Evolutionary conservation across 495 filamentous ascomycete species (phyloP).

Genomic region (Aspergillus ostianus): DNA sequence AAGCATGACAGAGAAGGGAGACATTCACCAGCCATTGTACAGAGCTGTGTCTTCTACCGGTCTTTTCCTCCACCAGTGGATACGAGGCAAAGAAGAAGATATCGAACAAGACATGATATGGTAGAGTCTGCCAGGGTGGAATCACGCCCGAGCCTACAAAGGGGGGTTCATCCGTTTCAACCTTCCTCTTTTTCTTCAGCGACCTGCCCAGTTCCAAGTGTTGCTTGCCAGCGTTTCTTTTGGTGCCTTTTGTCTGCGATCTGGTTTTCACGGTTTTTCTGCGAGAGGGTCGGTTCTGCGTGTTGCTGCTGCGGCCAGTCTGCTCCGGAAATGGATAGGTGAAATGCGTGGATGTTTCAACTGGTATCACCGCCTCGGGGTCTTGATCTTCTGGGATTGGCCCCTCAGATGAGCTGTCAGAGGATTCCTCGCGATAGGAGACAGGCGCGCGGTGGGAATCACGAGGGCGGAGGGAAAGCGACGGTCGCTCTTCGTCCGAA

Average conservation of each 20-base stretch:
- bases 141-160: conserved; percentile 44
- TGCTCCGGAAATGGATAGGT: conserved; percentile 13
- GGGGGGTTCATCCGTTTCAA: conserved; percentile 16
- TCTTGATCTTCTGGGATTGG: conserved; percentile 8
- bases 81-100: conserved; percentile 66
- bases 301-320: conserved; percentile 14
- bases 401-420: conserved; percentile 31
- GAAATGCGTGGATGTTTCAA: conserved; percentile 9
- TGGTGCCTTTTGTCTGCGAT: conserved; percentile 22
- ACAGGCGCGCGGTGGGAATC: conserved; percentile 27
- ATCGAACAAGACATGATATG: conserved; percentile 67
- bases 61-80: conserved; percentile 54
- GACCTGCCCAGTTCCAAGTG: conserved; percentile 23
- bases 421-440: conserved; percentile 48
- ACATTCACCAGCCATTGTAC: conserved; percentile 61
- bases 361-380: conserved; percentile 5
- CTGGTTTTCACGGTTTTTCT: conserved; percentile 18
- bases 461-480: conserved; percentile 38
- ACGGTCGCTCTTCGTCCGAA: conserved; percentile 18
- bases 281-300: conserved; percentile 17
- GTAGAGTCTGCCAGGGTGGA: conserved; percentile 67
- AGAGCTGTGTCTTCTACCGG: conserved; percentile 34
- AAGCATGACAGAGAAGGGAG: conserved; percentile 60
- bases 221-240: conserved; percentile 17
- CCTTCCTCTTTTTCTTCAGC: conserved; percentile 30